phyloP scores from a whole-genome alignment of 2,329 filamentous ascomycete genomes.

The Aureobasidium sp. region DNA sequence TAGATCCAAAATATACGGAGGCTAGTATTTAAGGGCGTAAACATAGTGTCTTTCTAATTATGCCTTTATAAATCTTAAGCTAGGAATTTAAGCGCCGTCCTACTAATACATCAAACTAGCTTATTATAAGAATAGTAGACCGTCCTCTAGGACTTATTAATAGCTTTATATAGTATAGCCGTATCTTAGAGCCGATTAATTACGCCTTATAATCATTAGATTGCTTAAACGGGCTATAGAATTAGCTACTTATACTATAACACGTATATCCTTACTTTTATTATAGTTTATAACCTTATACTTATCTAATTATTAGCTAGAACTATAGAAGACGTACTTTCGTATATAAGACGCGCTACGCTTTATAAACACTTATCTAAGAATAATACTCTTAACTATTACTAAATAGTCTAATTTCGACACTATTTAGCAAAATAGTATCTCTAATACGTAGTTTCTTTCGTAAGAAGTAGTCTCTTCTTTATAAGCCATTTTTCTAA shows the following conservation, averaged over 20 bases:
- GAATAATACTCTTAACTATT: neutral
- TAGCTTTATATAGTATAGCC: neutral
- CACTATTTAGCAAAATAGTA: neutral
- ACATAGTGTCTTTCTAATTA: neutral
- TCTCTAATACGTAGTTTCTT: neutral
- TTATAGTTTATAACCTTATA: neutral
- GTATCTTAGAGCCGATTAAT: neutral
- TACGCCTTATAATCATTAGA: neutral
- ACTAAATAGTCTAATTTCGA: neutral
- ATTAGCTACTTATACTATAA: neutral
- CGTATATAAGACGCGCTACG: neutral
- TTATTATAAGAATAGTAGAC: neutral
- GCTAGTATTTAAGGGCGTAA: neutral
- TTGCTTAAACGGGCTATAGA: neutral
- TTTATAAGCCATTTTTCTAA: neutral
- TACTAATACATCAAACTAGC: neutral
- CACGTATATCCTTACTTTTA: constrained; percentile 1
- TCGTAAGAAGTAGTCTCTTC: neutral
- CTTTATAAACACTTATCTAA: constrained; percentile 1
- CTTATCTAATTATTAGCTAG: neutral
- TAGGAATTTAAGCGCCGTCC: neutral
- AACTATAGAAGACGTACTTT: neutral
- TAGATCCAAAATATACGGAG: neutral
- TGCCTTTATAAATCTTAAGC: neutral
- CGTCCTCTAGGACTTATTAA: neutral